These are phyloP conservation scores for Pichia rugopelliculosa DNA, from an alignment of 805 yeast genomes.

Conservation along the genomic window DNA sequence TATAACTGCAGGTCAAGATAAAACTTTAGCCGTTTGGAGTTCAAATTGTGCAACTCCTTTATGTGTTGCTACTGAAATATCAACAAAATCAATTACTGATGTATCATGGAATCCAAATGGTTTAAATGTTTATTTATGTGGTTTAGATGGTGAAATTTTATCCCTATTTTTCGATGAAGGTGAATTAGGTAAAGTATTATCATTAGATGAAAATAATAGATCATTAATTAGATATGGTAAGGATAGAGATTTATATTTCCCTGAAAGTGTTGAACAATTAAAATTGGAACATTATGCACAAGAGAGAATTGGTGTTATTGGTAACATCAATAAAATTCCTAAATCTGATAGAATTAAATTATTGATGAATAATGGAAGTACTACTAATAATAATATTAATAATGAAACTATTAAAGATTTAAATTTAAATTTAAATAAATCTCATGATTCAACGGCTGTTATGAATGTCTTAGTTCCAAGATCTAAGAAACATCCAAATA, in stretches of 20 bases:
- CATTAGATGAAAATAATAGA: constrained; percentile 57
- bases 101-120: constrained; percentile 87
- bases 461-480: constrained; percentile 25
- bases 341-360: constrained; percentile 31
- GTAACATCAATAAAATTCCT: background rate
- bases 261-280: constrained; percentile 80
- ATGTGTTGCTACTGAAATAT: constrained; percentile 69
- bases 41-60: constrained; percentile 72
- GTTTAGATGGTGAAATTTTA: constrained; percentile 79
- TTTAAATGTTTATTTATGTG: constrained; percentile 58
- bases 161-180: constrained; percentile 53
- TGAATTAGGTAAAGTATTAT: constrained; percentile 56
- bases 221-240: constrained; percentile 82
- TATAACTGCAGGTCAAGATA: constrained; percentile 97
- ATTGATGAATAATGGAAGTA: constrained; percentile 29
- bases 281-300: constrained; percentile 59
- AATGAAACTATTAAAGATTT: no score
- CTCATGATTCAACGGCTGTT: constrained; percentile 4
- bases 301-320: constrained; percentile 2
- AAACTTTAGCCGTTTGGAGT: constrained; percentile 81
- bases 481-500: constrained; percentile 27
- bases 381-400: background rate
- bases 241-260: constrained; percentile 77
- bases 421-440: background rate
- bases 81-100: constrained; percentile 77